These are phyloP conservation scores for Penicillium lividum DNA, from an alignment of 495 filamentous ascomycete genomes.

Conservation along the genomic window DNA sequence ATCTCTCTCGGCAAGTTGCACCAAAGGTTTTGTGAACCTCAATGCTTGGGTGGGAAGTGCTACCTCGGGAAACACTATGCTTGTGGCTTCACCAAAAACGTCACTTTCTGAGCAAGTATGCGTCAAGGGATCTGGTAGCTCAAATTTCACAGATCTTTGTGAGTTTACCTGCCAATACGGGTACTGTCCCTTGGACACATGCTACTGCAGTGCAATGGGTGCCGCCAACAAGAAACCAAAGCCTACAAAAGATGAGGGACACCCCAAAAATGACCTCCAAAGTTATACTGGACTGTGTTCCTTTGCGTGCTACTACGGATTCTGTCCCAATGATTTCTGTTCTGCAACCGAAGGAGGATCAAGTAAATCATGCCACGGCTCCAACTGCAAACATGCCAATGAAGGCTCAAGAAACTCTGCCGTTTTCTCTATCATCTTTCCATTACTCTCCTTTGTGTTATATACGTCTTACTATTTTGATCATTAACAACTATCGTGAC, in stretches of 20 bases:
- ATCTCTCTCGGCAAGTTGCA: conserved; percentile 46
- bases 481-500: not conserved
- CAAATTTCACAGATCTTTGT: conserved; percentile 21
- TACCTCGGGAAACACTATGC: conserved; percentile 10
- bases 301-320: conserved; percentile 19
- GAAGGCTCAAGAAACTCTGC: not conserved
- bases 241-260: conserved; percentile 10
- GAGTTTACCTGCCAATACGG: conserved; percentile 20
- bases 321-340: conserved; percentile 8
- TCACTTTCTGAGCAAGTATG: conserved; percentile 18
- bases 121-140: conserved; percentile 11
- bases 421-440: not conserved
- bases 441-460: not conserved
- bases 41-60: conserved; percentile 50
- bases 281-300: conserved; percentile 17
- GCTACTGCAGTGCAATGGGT: conserved; percentile 23
- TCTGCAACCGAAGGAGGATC: not conserved
- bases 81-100: conserved; percentile 5
- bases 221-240: conserved; percentile 8
- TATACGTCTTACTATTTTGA: not conserved
- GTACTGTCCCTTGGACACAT: conserved; percentile 22
- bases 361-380: not conserved
- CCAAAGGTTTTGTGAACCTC: conserved; percentile 52
- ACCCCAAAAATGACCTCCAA: conserved; percentile 12
- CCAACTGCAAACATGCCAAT: not conserved